A percentile compares a stretch with the other conserved stretches of the same genome.
phyloP scores from a whole-genome alignment of 1,284 basidiomycete species.

The Marasmius sp. region DNA sequence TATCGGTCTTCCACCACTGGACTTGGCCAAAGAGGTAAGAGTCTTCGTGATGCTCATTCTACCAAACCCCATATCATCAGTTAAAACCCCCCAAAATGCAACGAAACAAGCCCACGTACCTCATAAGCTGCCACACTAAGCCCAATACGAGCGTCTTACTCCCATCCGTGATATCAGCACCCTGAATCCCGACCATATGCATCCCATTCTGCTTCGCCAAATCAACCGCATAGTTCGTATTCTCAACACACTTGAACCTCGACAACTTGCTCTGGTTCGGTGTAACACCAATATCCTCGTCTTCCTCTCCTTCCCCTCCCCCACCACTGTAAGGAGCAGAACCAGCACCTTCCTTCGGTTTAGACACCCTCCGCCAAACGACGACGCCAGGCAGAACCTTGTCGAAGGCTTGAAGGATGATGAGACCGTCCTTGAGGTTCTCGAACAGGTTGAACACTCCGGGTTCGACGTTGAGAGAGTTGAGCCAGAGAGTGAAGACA shows the following conservation, averaged over 20 bases:
- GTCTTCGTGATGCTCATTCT: conserved; percentile 93
- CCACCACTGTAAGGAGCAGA: conserved; percentile 35
- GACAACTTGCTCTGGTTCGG: conserved; percentile 85
- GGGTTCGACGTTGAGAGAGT: conserved; percentile 94
- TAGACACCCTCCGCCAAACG: conserved; percentile 91
- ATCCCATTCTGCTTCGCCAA: conserved; percentile 91
- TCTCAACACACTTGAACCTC: conserved; percentile 97
- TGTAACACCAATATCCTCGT: conserved; percentile 73
- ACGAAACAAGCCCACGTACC: conserved; percentile 43
- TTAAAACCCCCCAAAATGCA: conserved; percentile 2
- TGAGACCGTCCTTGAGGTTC: conserved; percentile 88
- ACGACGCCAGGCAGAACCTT: conserved; percentile 92
- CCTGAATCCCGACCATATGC: conserved; percentile 97
- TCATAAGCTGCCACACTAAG: conserved; percentile 97
- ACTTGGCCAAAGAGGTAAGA: conserved; percentile 74
- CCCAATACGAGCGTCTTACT: conserved; percentile 91
- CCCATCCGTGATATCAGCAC: conserved; percentile 95
- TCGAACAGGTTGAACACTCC: conserved; percentile 97
- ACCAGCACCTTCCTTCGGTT: conserved; percentile 77
- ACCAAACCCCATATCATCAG: neutral
- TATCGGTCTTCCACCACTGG: conserved; percentile 75
- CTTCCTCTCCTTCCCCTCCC: conserved; percentile 59
- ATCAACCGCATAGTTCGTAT: conserved; percentile 96
- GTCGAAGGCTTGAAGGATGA: conserved; percentile 96
- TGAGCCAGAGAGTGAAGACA: conserved; percentile 98